Evolutionary conservation across 345 rosid genomes (phyloP).

Genomic region (Theobroma cacao): DNA sequence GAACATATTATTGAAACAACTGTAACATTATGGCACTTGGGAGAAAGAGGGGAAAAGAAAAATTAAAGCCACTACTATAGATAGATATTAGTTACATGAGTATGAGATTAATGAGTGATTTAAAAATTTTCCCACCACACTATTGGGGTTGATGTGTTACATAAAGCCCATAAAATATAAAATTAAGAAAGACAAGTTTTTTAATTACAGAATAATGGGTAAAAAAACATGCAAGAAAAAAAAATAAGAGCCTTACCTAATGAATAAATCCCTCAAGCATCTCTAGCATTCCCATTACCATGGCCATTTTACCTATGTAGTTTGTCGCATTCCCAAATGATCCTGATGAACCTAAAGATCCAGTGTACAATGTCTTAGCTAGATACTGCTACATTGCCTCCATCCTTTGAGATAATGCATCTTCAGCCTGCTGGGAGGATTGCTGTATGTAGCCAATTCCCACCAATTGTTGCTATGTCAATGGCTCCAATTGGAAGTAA

Average conservation of each 20-base stretch:
- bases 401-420: slow-evolving; percentile 99
- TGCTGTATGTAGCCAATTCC: slow-evolving; percentile 87
- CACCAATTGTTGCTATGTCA: slow-evolving; percentile 86
- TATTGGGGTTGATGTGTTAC: background rate
- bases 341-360: slow-evolving; percentile 81
- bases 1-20: background rate
- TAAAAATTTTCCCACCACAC: background rate
- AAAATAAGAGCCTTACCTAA: slow-evolving; percentile 48
- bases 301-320: slow-evolving; percentile 99
- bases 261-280: slow-evolving; percentile 95
- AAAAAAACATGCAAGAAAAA: background rate
- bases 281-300: slow-evolving; percentile 99
- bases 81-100: background rate
- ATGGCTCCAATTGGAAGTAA: slow-evolving; percentile 98
- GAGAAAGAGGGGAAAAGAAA: too few species aligned
- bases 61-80: background rate
- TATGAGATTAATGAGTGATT: background rate
- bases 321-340: slow-evolving; percentile 86
- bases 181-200: background rate
- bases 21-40: background rate
- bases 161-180: background rate
- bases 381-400: slow-evolving; percentile 95
- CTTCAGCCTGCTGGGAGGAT: slow-evolving; percentile 98
- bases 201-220: background rate
- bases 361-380: slow-evolving; percentile 87